Base-by-base conservation (phyloP, 2,329 filamentous ascomycete species). In the Aureobasidium pullulans region DNA sequence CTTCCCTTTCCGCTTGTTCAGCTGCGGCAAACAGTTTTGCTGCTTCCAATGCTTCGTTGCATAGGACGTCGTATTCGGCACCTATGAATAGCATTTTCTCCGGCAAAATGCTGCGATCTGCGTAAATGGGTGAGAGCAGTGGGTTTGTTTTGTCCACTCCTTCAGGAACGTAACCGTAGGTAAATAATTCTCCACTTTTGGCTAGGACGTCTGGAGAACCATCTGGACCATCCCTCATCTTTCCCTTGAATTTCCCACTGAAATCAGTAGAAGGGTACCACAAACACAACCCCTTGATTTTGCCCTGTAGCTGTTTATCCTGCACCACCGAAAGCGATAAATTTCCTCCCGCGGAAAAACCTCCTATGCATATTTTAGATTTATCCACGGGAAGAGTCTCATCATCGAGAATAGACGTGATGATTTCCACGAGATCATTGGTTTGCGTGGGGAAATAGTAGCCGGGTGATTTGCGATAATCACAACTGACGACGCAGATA, bases 291-390 rank as follows among this genome's bases (percentile, higher is more conserved):
- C 28, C 54, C 11, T 40, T 15, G 16, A 58, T 19, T 13, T 42
- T 58, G 2, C 36, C 36, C 4, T 49, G 54, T 9, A 59, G 16
- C 11, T 6, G 6, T 3, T 13, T 1, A 1, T 15, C 4, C 15
- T 52, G 57, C 0, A 47, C 47, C 15, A 52, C 57, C 1, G 39
- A 29, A 7, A 59, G 23, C 5, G 57, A 43, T 0, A 59, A 19
- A 23, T 59, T 59, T n/a, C 57, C 57, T n/a, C 57, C 57, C 1
- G 57, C 57, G 0, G 46, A 50, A 7, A 59, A 59, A 4, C 57
- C 57, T 28, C 57, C 57, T 39, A 59, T 46, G 31, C 23, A 32
- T 4, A 59, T 39, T 15, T 39, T 43, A 3, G 47, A 9, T 11
- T 29, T 37, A 23, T 50, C 37, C 16, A 59, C 13, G 3, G 57